These are phyloP conservation scores for Gynostemma pentaphyllum DNA, from an alignment of 306 rosid genomes.

Conservation along the genomic window DNA sequence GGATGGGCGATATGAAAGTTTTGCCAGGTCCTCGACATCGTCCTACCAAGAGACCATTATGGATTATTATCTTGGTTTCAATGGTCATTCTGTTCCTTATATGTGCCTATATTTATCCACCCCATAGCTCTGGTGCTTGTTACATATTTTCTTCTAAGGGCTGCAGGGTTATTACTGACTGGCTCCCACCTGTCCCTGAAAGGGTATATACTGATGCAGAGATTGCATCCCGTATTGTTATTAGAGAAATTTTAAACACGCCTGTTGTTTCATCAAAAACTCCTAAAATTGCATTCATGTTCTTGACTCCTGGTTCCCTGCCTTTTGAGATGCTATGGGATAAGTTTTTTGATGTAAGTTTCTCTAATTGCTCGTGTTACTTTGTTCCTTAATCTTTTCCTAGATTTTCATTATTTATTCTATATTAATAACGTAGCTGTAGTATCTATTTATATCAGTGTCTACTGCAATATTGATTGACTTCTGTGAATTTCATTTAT, in stretches of 20 bases:
- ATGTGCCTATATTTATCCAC: conserved; percentile 76
- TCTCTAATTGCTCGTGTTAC: conserved; percentile 7
- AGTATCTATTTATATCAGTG: background rate
- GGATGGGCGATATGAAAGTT: conserved; percentile 70
- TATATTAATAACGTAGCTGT: background rate
- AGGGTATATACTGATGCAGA: conserved; percentile 74
- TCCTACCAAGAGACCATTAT: conserved; percentile 64
- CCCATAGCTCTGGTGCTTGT: conserved; percentile 56
- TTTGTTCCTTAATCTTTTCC: background rate
- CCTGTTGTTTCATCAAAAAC: conserved; percentile 27
- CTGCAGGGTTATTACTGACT: conserved; percentile 47
- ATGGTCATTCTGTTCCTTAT: conserved; percentile 68
- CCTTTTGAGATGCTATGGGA: conserved; percentile 97
- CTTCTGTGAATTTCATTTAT: background rate
- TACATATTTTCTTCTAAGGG: conserved; percentile 78
- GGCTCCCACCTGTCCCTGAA: conserved; percentile 86
- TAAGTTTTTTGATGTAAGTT: conserved; percentile 72
- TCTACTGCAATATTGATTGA: background rate
- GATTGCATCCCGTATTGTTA: conserved; percentile 66
- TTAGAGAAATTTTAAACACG: conserved; percentile 57
- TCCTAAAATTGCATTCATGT: conserved; percentile 92
- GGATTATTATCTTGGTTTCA: conserved; percentile 84
- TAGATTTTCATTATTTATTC: background rate
- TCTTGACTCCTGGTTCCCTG: conserved; percentile 71
- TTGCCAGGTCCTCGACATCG: conserved; percentile 84